Evolutionary conservation across 2,329 filamentous ascomycete species (phyloP).

Genomic region (Aspergillus amoenus): DNA sequence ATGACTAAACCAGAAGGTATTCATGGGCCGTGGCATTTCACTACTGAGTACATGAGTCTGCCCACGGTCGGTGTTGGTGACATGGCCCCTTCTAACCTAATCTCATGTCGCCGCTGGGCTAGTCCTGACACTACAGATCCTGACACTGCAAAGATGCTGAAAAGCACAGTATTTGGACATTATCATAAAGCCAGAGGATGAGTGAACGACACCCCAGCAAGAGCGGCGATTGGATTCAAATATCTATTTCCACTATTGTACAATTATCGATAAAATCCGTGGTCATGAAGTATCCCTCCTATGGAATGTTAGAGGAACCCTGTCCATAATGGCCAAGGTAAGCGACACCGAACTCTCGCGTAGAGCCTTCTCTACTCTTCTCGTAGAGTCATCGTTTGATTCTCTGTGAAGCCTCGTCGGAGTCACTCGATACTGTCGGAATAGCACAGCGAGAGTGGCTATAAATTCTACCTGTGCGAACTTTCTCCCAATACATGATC

Average conservation of each 20-base stretch:
- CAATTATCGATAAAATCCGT: no score
- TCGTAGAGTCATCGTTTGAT: not conserved
- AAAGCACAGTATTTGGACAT: not conserved
- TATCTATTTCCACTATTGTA: no score
- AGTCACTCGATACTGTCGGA: conserved; percentile 17
- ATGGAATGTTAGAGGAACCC: not conserved
- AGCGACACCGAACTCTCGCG: not conserved
- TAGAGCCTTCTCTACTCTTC: not conserved
- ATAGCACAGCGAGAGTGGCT: conserved; percentile 13
- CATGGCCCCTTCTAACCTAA: not conserved
- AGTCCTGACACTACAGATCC: not conserved
- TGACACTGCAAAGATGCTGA: not conserved
- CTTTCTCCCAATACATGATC: conserved; percentile 24
- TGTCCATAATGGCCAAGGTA: not conserved
- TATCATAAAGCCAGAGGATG: no score
- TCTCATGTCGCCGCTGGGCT: not conserved
- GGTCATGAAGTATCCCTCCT: not conserved
- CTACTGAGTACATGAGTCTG: conserved; percentile 10
- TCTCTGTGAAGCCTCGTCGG: not conserved
- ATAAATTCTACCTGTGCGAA: conserved; percentile 29
- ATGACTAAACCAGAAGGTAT: conserved; percentile 13
- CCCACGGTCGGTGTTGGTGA: not conserved
- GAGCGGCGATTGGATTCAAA: no score
- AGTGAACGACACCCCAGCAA: no score
- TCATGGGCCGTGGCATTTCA: not conserved